Percentiles rank a stretch among this genome's conserved stretches.
Conservation (phyloP, 352 stramenopile genomes). For the Phytopythium kandeliae region DNA sequence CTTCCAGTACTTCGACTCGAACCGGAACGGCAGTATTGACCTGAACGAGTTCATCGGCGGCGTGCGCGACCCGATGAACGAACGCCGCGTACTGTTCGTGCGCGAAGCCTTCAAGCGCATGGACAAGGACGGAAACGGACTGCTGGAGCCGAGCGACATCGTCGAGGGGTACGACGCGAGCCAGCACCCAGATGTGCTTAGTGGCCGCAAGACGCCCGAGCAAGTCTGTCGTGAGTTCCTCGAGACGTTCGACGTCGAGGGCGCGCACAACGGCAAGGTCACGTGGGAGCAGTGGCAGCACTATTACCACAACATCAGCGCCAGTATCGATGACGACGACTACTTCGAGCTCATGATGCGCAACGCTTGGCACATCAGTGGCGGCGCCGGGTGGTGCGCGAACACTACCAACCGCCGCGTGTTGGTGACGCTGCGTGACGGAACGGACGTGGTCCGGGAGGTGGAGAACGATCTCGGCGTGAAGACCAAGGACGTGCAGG, state of each 20-base stretch:
- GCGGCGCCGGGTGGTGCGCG: constrained; percentile 35
- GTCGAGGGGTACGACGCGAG: constrained; percentile 79
- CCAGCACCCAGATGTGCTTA: constrained; percentile 80
- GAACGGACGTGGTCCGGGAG: constrained; percentile 35
- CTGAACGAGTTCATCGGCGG: constrained; percentile 86
- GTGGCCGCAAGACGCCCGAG: constrained; percentile 54
- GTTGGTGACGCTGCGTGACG: constrained; percentile 53
- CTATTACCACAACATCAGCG: constrained; percentile 90
- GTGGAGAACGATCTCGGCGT: constrained; percentile 39
- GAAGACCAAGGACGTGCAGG: constrained; percentile 25
- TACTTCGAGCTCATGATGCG: constrained; percentile 92
- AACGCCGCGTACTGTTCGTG: constrained; percentile 64
- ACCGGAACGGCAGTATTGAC: constrained; percentile 70
- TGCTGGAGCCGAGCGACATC: constrained; percentile 75
- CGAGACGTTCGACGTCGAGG: constrained; percentile 81
- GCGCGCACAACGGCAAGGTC: constrained; percentile 63
- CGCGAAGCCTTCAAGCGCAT: constrained; percentile 77
- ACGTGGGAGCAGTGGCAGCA: constrained; percentile 59
- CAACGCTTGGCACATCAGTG: constrained; percentile 68
- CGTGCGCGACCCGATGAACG: constrained; percentile 67
- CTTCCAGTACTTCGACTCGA: constrained; percentile 82
- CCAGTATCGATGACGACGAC: constrained; percentile 86
- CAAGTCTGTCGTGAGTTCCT: constrained; percentile 78
- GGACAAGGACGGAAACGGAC: constrained; percentile 63
- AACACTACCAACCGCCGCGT: constrained; percentile 65